These are phyloP conservation scores for Exutisphaerella laricina DNA, from an alignment of 2,329 filamentous ascomycete species.

Conservation along the genomic window DNA sequence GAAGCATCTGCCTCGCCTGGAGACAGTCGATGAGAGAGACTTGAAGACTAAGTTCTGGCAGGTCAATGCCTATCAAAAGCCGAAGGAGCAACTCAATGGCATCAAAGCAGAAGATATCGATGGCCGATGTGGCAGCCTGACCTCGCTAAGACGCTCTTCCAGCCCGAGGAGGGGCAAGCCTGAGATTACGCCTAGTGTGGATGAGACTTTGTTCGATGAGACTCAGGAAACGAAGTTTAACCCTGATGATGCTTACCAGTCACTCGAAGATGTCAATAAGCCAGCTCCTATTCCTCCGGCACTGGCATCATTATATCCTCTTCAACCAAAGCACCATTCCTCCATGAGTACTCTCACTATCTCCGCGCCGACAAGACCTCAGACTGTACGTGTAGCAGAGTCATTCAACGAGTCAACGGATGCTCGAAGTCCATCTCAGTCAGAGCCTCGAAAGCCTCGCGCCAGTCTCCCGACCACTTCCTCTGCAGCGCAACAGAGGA, in stretches of 20 bases:
- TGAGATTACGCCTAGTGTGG: conserved; percentile 14
- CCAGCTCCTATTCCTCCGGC: background rate
- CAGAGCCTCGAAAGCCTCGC: background rate
- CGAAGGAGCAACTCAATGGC: conserved; percentile 46
- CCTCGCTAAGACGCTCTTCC: background rate
- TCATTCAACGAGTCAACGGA: background rate
- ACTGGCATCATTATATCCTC: background rate
- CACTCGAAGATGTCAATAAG: conserved; percentile 10
- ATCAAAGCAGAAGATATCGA: conserved; percentile 47
- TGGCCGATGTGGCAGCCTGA: conserved; percentile 1
- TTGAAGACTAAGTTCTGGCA: conserved; percentile 51
- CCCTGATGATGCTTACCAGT: conserved; percentile 13
- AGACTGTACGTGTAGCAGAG: background rate
- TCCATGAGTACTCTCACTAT: conserved; percentile 21
- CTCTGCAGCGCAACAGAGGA: background rate
- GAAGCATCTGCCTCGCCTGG: conserved; percentile 49
- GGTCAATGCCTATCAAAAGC: conserved; percentile 49
- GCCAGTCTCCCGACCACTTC: conserved; percentile 1
- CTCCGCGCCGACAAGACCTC: background rate
- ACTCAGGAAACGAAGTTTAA: conserved; percentile 21
- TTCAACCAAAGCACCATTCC: conserved; percentile 17
- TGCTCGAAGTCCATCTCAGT: background rate
- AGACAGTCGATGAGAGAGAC: conserved; percentile 47
- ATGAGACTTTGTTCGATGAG: conserved; percentile 27
- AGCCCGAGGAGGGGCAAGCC: background rate